phyloP scores from a whole-genome alignment of 352 stramenopile genomes.

The Pythium pyrilobum region DNA sequence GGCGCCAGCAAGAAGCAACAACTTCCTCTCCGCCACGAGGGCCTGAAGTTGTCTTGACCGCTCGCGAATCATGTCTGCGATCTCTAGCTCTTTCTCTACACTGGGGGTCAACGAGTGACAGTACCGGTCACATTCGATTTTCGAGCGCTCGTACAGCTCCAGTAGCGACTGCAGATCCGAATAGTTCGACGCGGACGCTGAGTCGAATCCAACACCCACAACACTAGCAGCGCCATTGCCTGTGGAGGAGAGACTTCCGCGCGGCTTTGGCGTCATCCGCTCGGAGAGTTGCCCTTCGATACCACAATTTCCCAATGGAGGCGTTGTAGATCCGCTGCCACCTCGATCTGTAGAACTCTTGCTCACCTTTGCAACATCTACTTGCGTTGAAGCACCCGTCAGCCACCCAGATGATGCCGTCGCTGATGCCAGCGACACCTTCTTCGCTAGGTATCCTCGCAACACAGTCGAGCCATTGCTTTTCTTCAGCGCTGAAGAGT shows the following conservation, averaged over 20 bases:
- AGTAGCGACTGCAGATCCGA: constrained; percentile 49
- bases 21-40: constrained; percentile 62
- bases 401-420: constrained; percentile 14
- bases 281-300: constrained; percentile 3
- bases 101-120: constrained; percentile 54
- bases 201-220: not conserved
- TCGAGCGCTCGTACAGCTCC: constrained; percentile 61
- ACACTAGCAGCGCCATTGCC: not conserved
- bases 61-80: constrained; percentile 74
- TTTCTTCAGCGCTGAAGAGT: constrained; percentile 32
- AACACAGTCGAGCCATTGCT: constrained; percentile 33
- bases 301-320: constrained; percentile 2
- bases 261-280: constrained; percentile 6
- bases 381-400: not conserved
- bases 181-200: not conserved
- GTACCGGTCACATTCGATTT: constrained; percentile 64
- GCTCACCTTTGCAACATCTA: not conserved
- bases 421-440: constrained; percentile 13
- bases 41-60: constrained; percentile 60
- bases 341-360: constrained; percentile 3
- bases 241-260: constrained; percentile 10
- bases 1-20: constrained; percentile 50
- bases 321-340: constrained; percentile 15
- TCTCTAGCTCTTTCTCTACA: constrained; percentile 73
- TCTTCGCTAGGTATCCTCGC: constrained; percentile 42